These are phyloP conservation scores for Geranium incanum DNA, from an alignment of 441 rosid genomes.

Conservation along the genomic window DNA sequence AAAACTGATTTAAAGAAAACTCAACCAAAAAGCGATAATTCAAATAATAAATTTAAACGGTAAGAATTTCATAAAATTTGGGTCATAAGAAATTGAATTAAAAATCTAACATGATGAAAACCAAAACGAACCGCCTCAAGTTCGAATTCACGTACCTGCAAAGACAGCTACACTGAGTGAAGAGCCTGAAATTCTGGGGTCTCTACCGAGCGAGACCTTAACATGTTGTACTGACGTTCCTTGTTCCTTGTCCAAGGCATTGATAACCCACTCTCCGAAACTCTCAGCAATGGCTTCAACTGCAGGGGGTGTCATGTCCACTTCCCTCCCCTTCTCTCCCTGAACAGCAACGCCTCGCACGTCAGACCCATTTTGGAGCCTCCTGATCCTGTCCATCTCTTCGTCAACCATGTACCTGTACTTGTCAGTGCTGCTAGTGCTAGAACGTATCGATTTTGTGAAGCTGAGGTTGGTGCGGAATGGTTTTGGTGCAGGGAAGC, in stretches of 20 bases:
- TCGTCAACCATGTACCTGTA: slow-evolving; percentile 46
- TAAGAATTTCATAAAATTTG: no score
- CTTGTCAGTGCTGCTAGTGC: slow-evolving; percentile 21
- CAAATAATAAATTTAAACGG: no score
- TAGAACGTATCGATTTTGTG: slow-evolving; percentile 9
- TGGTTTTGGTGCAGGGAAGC: slow-evolving; percentile 22
- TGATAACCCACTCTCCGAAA: slow-evolving; percentile 80
- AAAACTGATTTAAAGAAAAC: no score
- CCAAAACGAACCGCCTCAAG: no score
- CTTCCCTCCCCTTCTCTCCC: slow-evolving; percentile 68
- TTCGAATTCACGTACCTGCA: neutral
- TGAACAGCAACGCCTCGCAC: slow-evolving; percentile 85
- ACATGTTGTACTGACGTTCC: slow-evolving; percentile 28
- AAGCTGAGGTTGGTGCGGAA: slow-evolving; percentile 17
- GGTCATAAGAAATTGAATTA: no score
- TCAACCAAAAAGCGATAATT: no score
- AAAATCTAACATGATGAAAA: no score
- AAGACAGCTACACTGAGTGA: slow-evolving; percentile 63
- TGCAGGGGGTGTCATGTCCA: slow-evolving; percentile 66
- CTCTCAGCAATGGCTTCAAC: slow-evolving; percentile 88
- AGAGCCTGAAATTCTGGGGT: slow-evolving; percentile 66
- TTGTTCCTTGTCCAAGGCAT: slow-evolving; percentile 26
- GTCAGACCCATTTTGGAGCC: slow-evolving; percentile 86
- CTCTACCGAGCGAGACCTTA: slow-evolving; percentile 67
- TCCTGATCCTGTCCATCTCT: slow-evolving; percentile 60